Base-by-base conservation (phyloP, 768 basidiomycete species). In the Tremella yokohamensis region DNA sequence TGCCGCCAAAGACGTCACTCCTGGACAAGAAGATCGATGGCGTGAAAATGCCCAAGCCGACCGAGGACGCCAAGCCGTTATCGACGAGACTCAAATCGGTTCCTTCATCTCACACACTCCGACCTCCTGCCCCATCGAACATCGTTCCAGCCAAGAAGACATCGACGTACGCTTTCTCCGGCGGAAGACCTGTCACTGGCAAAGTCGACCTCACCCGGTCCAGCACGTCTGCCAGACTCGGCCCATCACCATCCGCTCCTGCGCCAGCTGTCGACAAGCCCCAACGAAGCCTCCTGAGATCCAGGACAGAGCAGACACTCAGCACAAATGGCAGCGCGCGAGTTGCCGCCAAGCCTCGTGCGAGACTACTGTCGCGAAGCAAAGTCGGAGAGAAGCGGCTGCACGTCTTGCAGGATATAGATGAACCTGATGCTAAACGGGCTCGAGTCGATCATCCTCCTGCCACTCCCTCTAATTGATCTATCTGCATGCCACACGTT, bases 311-410 rank as follows among this genome's bases (percentile, higher is more conserved):
- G 29, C 29, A 34, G 29, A 34, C 29, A 6, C 29, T 34, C 11
- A 11, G 29, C 29, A 11, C 11, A 11, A 34, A 34, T 11, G 29
- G 29, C 29, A 34, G 29, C 11, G 11, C 29, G 29, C 4, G 29
- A 34, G 6, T 34, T 4, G 6, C 29, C 11, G 29, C 29, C 4
- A 34, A 34, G 29, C 29, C 29, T 34, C 29, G 29, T 34, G 6
- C 29, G 29, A 34, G 29, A 34, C 11, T 34, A 34, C 29, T 34
- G 29, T 34, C 29, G 29, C 29, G 29, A 34, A 34, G 29, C 15
- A 45, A 45, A 22, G 42, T 45, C 22, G 42, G 42, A 45, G 42
- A 45, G 22, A 45, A 45, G 15, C n/a, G 42, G 42, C 22, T 45
- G 42, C 42, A 45, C 7, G 42, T 45, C n/a, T 45, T 45, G 42